phyloP scores from a whole-genome alignment of 352 stramenopile species.

The Phytophthora pisi region DNA sequence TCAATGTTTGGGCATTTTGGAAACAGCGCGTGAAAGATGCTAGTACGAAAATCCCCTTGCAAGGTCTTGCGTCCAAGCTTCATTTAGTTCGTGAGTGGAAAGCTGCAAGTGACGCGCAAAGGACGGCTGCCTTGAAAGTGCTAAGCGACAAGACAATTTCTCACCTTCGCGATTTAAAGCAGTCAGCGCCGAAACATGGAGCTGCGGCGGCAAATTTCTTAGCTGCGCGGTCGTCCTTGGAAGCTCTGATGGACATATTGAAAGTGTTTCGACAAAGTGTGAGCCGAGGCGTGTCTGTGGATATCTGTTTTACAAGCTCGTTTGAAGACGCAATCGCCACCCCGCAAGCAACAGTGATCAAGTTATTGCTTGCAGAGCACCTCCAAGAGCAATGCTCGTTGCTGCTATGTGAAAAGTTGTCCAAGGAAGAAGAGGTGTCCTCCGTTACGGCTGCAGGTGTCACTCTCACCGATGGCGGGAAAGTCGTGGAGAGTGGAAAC shows the following conservation, averaged over 20 bases:
- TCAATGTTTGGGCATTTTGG: constrained; percentile 73
- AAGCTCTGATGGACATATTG: constrained; percentile 31
- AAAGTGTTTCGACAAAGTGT: constrained; percentile 6
- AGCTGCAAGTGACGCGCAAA: constrained; percentile 21
- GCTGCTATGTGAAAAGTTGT: constrained; percentile 65
- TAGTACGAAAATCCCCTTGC: constrained; percentile 43
- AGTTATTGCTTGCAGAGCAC: constrained; percentile 73
- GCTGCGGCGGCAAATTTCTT: constrained; percentile 11
- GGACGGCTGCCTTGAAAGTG: constrained; percentile 24
- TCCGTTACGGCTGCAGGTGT: not conserved
- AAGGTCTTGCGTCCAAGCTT: constrained; percentile 58
- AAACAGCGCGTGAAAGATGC: constrained; percentile 39
- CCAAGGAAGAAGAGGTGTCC: constrained; percentile 44
- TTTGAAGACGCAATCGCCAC: constrained; percentile 42
- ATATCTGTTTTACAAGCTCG: constrained; percentile 50
- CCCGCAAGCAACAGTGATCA: constrained; percentile 63
- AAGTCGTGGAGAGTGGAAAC: not conserved
- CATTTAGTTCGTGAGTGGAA: constrained; percentile 58
- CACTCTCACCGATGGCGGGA: not conserved
- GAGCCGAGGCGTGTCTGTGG: constrained; percentile 20
- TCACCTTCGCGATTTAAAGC: constrained; percentile 29
- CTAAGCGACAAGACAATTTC: constrained; percentile 23
- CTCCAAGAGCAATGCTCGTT: constrained; percentile 74
- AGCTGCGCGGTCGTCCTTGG: constrained; percentile 26
- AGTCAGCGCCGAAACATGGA: constrained; percentile 6